Evolutionary conservation across 495 filamentous ascomycete genomes (phyloP).

Genomic region (Aspergillus sclerotiicarbonarius): DNA sequence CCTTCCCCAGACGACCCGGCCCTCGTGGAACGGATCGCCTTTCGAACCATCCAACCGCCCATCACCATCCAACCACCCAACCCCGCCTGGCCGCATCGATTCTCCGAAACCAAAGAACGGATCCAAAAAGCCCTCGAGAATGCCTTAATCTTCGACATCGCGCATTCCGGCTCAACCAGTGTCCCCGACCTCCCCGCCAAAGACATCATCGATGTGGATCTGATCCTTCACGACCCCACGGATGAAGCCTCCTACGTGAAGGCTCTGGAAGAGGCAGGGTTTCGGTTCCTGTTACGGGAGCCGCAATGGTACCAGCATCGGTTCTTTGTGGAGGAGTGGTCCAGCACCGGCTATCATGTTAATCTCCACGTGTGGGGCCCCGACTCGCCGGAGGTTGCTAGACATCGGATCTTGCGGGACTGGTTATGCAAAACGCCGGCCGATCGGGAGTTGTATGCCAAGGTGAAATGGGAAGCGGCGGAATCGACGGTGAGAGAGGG

Average conservation of each 20-base stretch:
- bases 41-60: not conserved
- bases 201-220: conserved; percentile 49
- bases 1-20: not conserved
- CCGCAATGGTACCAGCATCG: conserved; percentile 48
- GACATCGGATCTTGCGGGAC: conserved; percentile 48
- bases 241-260: conserved; percentile 42
- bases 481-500: conserved; percentile 22
- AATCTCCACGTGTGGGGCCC: conserved; percentile 52
- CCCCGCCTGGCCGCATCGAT: conserved; percentile 40
- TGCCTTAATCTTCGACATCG: conserved; percentile 23
- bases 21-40: not conserved
- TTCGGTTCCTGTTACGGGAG: conserved; percentile 46
- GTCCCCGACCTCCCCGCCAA: conserved; percentile 50
- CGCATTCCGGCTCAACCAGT: conserved; percentile 51
- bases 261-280: conserved; percentile 41
- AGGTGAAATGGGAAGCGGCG: conserved; percentile 38
- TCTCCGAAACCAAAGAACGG: conserved; percentile 25
- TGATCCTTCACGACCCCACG: conserved; percentile 36
- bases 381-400: conserved; percentile 35
- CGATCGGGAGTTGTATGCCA: conserved; percentile 39
- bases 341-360: conserved; percentile 14
- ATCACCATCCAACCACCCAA: conserved; percentile 42
- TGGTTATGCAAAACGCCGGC: conserved; percentile 38
- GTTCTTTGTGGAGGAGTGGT: conserved; percentile 33
- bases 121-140: conserved; percentile 35